Evolutionary conservation across 1,139 yeast species (phyloP), one percentile per base, ranked within the genome.

Genomic region (Pneumocystis jirovecii): DNA sequence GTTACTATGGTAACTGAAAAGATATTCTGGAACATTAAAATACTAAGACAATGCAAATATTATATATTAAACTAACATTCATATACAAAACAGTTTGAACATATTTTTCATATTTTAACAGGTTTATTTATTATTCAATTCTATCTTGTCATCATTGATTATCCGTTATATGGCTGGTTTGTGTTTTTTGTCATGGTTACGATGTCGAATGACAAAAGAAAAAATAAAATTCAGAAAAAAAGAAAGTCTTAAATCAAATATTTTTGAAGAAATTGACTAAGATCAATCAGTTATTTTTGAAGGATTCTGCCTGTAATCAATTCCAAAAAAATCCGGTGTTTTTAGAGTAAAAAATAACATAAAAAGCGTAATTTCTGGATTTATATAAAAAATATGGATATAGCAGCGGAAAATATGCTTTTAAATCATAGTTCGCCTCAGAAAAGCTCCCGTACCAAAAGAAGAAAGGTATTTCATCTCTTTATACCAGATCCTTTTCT

Each of bases 101-200:
- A 31, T 3, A 31, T 17, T 17, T 6, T 40, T 40, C 7, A 17
- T 40, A 3, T 40, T 40, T 6, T 40, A 17, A 40, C 7, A 40
- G 19, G 2, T 40, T 17, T 17, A 5, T 40, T 17, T 40, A 31
- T 31, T 31, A 31, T 31, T 31, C n/a, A 17, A 19, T 8, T 40
- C 2, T 40, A 10, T 37, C 12, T 37, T 37, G 17, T 37, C 19
- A 19, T 25, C 34, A 12, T 50, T 50, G 21, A 50, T 50, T 12
- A 50, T 50, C 57, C 57, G 57, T 15, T 50, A 50, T 50, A 50
- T 50, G 57, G 57, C 57, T 50, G 57, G 57, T 50, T 50, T 50
- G 57, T 50, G 25, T 50, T 50, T 50, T 50, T 50, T 50, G 34
- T n/a, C 34, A 50, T 50, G 34, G 57, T 50, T 50, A 50, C 57